Conservation (phyloP, 2,329 filamentous ascomycete genomes). For the Lasiodiplodia hormozganensis region DNA sequence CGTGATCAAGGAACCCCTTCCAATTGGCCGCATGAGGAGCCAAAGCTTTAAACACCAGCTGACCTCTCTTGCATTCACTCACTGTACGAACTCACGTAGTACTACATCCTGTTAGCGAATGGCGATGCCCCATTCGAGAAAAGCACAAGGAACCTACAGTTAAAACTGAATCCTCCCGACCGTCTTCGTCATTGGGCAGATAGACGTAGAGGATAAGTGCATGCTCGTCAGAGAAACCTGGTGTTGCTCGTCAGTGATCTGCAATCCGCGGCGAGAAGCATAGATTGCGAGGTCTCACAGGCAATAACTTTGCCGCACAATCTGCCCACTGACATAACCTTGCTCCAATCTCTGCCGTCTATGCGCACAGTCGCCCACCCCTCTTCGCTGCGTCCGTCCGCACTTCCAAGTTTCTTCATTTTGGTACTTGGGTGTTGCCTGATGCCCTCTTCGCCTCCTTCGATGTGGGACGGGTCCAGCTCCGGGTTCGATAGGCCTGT, state of each 20-base stretch:
- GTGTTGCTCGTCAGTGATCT: slow-evolving; percentile 13
- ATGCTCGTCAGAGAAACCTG: slow-evolving; percentile 76
- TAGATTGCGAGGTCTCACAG: slow-evolving; percentile 61
- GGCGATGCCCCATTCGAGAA: neutral
- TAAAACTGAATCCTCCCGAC: slow-evolving; percentile 74
- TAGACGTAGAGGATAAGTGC: slow-evolving; percentile 86
- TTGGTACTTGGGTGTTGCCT: slow-evolving; percentile 81
- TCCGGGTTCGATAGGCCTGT: slow-evolving; percentile 84
- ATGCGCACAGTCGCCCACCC: slow-evolving; percentile 90
- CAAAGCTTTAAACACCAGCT: slow-evolving; percentile 20
- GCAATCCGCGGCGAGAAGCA: slow-evolving; percentile 22
- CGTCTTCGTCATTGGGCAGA: slow-evolving; percentile 73
- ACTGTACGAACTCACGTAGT: slow-evolving; percentile 66
- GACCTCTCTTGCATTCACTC: slow-evolving; percentile 34
- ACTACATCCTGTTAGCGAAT: slow-evolving; percentile 47
- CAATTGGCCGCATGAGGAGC: slow-evolving; percentile 3
- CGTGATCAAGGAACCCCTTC: neutral
- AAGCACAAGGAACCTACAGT: slow-evolving; percentile 61
- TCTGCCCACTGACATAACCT: slow-evolving; percentile 89
- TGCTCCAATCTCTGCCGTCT: slow-evolving; percentile 93
- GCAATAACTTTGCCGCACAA: slow-evolving; percentile 92
- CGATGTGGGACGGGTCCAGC: slow-evolving; percentile 78
- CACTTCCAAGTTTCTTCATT: slow-evolving; percentile 67
- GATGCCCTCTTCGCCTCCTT: slow-evolving; percentile 68
- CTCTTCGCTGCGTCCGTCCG: slow-evolving; percentile 72